These are phyloP conservation scores for Amylocystis lapponica DNA, from an alignment of 768 basidiomycete species.

Conservation along the genomic window DNA sequence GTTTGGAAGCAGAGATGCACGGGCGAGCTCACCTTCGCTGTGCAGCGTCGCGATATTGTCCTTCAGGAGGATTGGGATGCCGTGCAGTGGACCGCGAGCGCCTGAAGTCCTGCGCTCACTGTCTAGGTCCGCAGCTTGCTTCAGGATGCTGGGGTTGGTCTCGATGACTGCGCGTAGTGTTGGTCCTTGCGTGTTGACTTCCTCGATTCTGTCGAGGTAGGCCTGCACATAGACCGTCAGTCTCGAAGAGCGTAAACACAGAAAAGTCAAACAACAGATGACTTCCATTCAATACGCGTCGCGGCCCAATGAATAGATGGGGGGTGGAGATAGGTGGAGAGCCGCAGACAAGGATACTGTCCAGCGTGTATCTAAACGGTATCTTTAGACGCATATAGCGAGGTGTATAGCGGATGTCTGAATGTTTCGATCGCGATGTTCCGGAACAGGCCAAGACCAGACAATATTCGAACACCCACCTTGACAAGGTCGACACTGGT, in stretches of 20 bases:
- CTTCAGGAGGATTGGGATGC: constrained; percentile 32
- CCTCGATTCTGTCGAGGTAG: constrained; percentile 60
- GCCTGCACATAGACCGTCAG: constrained; percentile 38
- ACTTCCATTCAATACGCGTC: not conserved
- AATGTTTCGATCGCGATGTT: not conserved
- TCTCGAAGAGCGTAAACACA: too few relatives aligned
- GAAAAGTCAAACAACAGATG: too few relatives aligned
- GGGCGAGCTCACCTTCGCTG: constrained; percentile 27
- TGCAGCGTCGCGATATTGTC: constrained; percentile 32
- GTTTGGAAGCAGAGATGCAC: not conserved
- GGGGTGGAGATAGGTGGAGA: too few relatives aligned
- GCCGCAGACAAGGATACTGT: not conserved
- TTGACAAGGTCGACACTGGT: constrained; percentile 59
- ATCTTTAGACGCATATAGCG: too few relatives aligned
- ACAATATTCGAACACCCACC: constrained; percentile 25
- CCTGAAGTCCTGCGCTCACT: constrained; percentile 13
- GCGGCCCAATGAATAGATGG: not conserved
- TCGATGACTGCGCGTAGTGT: constrained; percentile 55
- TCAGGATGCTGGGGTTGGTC: constrained; percentile 46
- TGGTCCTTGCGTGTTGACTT: constrained; percentile 61
- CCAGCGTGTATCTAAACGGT: not conserved
- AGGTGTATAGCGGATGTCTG: too few relatives aligned
- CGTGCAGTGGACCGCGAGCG: constrained; percentile 25
- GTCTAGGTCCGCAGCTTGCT: constrained; percentile 37
- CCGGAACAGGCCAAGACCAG: not conserved